Evolutionary conservation across 1,284 basidiomycete species (phyloP).

Genomic region (Wallemia ichthyophaga): DNA sequence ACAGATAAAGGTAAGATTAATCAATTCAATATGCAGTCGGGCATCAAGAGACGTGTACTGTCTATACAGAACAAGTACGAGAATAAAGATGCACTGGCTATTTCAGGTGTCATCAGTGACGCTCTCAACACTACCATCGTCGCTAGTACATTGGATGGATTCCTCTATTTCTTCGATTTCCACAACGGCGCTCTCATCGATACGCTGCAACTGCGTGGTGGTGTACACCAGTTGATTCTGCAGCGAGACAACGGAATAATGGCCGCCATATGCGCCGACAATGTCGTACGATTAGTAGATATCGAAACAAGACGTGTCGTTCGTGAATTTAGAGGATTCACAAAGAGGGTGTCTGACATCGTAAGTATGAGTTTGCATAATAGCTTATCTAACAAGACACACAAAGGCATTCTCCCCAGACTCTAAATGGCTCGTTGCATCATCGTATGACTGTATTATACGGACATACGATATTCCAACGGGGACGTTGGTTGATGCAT

Average conservation of each 20-base stretch:
- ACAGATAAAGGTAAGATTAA: conserved; percentile 45
- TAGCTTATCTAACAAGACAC: not conserved
- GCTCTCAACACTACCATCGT: conserved; percentile 52
- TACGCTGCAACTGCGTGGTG: conserved; percentile 34
- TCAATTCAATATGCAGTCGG: conserved; percentile 93
- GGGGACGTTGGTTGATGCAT: conserved; percentile 67
- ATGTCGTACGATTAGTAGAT: conserved; percentile 55
- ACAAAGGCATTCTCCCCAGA: conserved; percentile 64
- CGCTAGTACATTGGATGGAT: conserved; percentile 61
- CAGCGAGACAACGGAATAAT: conserved; percentile 68
- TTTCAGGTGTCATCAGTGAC: conserved; percentile 65
- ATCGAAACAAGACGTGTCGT: conserved; percentile 67
- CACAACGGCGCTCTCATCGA: conserved; percentile 43
- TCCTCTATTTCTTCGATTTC: conserved; percentile 84
- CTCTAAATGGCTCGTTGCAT: conserved; percentile 66
- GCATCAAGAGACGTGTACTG: conserved; percentile 28
- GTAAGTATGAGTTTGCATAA: conserved; percentile 20
- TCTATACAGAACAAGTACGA: conserved; percentile 26
- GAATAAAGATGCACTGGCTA: conserved; percentile 23
- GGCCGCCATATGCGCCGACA: conserved; percentile 56
- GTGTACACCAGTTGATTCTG: conserved; percentile 37
- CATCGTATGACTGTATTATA: conserved; percentile 67
- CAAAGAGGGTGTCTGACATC: conserved; percentile 49
- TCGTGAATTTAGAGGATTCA: conserved; percentile 53
- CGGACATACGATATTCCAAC: conserved; percentile 91